Evolutionary conservation across 1,284 basidiomycete species (phyloP).

Genomic region (Moesziomyces sp.): DNA sequence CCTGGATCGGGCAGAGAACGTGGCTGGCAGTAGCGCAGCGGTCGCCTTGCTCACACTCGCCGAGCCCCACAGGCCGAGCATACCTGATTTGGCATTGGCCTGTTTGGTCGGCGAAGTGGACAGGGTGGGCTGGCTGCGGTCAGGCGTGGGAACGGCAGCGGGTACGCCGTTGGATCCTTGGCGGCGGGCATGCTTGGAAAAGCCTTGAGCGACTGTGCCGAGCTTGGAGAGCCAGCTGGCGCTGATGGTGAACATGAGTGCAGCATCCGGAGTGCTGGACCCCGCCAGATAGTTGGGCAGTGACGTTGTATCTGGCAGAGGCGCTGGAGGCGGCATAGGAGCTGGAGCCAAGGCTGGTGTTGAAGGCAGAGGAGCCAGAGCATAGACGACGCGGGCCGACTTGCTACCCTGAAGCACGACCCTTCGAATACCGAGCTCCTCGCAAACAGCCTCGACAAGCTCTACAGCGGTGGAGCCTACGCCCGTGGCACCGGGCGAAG

Average conservation of each 20-base stretch:
- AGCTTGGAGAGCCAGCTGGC: constrained; percentile 65
- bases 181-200: constrained; percentile 55
- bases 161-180: constrained; percentile 22
- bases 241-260: constrained; percentile 62
- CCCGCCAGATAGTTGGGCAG: constrained; percentile 33
- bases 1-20: constrained; percentile 12
- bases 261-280: constrained; percentile 21
- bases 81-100: constrained; percentile 15
- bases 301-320: constrained; percentile 25
- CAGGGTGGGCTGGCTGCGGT: constrained; percentile 5
- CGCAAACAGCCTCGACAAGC: constrained; percentile 71
- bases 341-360: constrained; percentile 35
- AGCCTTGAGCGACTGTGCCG: constrained; percentile 65
- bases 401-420: constrained; percentile 68
- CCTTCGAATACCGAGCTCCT: constrained; percentile 78
- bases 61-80: constrained; percentile 51
- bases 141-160: neutral
- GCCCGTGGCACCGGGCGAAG: constrained; percentile 26
- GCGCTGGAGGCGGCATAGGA: constrained; percentile 49
- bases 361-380: constrained; percentile 36
- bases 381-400: constrained; percentile 66
- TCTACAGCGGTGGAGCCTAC: constrained; percentile 37
- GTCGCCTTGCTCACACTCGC: constrained; percentile 43
- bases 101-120: constrained; percentile 28
- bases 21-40: constrained; percentile 25